A percentile compares a stretch with the other conserved stretches of the same genome.
These are phyloP conservation scores for Boletus rufocinnamomeus DNA, from an alignment of 768 basidiomycete genomes.

Conservation along the genomic window DNA sequence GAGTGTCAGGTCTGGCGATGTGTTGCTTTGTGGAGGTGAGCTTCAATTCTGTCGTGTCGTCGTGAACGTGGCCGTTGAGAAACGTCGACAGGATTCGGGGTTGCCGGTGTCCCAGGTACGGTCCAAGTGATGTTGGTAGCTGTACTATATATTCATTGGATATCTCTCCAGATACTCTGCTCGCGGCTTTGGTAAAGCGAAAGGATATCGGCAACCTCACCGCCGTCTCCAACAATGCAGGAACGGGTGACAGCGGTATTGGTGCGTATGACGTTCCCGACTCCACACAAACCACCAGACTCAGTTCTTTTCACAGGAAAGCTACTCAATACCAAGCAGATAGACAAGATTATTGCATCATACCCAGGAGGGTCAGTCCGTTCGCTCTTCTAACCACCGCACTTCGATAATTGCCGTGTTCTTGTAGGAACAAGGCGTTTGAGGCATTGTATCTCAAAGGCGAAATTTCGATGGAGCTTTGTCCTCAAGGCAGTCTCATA, in stretches of 20 bases:
- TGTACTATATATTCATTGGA: background rate
- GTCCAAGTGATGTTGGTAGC: background rate
- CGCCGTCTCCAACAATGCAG: conserved; percentile 89
- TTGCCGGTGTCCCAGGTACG: conserved; percentile 84
- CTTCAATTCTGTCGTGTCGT: background rate
- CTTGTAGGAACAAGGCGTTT: conserved; percentile 79
- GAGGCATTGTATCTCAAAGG: conserved; percentile 81
- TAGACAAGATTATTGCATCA: conserved; percentile 83
- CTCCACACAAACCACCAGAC: background rate
- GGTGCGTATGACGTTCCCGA: conserved; percentile 41
- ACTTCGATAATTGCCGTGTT: background rate
- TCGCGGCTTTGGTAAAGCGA: conserved; percentile 72
- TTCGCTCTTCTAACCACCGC: background rate
- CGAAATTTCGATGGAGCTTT: conserved; percentile 80
- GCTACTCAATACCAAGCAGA: conserved; percentile 70
- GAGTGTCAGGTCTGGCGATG: no score
- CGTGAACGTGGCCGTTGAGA: background rate
- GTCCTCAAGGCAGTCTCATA: conserved; percentile 88
- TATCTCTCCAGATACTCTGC: conserved; percentile 65
- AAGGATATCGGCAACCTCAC: conserved; percentile 74
- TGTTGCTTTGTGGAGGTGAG: conserved; percentile 81
- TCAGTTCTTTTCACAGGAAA: conserved; percentile 49
- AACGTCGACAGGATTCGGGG: conserved; percentile 69
- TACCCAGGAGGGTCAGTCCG: conserved; percentile 78
- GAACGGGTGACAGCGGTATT: conserved; percentile 66